Conservation (phyloP, 2,329 filamentous ascomycete genomes). For the Sclerotiophoma versabilis region DNA sequence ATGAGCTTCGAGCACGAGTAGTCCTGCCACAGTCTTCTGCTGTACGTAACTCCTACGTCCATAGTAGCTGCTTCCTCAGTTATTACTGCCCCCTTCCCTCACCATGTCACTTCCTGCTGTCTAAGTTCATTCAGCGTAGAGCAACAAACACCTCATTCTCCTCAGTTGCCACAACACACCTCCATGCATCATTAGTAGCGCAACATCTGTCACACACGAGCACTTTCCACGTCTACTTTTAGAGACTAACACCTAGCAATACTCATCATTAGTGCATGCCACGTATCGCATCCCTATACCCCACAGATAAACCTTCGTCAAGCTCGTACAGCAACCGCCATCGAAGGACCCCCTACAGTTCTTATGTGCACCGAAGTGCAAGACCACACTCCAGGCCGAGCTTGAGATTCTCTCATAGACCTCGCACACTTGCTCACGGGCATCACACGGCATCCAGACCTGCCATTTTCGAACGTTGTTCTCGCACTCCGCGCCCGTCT, state of each 20-base stretch:
- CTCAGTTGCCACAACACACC: too few species aligned
- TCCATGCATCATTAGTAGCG: neutral
- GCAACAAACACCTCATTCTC: too few species aligned
- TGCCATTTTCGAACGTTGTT: neutral
- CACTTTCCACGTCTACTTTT: neutral
- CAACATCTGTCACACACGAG: neutral
- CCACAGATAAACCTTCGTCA: slow-evolving; percentile 1
- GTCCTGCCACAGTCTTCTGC: too few species aligned
- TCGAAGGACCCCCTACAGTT: neutral
- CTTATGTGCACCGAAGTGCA: neutral
- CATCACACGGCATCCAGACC: neutral
- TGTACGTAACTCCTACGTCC: too few species aligned
- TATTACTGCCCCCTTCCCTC: too few species aligned
- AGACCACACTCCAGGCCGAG: neutral
- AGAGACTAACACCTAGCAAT: neutral
- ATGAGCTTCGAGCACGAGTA: too few species aligned
- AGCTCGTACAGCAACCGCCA: neutral
- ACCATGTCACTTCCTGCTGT: too few species aligned
- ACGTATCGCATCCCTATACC: slow-evolving; percentile 6
- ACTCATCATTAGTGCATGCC: slow-evolving; percentile 4
- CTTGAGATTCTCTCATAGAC: neutral
- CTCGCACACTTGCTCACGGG: neutral
- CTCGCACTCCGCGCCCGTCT: neutral
- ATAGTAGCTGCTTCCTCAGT: too few species aligned
- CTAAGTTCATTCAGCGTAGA: neutral